Percentiles rank a stretch among this genome's conserved stretches.
These are phyloP conservation scores for Hymenoscyphus fructigenus DNA, from an alignment of 2,329 filamentous ascomycete species.

Conservation along the genomic window DNA sequence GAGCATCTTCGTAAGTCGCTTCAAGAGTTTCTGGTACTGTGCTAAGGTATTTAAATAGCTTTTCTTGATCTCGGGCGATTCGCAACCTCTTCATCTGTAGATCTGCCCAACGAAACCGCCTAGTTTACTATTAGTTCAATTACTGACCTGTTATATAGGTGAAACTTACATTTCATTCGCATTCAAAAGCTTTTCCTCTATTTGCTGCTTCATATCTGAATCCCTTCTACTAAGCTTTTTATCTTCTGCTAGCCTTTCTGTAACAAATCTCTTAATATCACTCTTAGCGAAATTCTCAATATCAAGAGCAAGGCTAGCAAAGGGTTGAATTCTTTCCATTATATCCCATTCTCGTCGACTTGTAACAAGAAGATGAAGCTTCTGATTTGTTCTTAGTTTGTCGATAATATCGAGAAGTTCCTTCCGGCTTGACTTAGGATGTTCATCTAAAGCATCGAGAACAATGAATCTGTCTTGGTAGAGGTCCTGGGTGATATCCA, in stretches of 20 bases:
- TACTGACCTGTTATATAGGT: too few relatives aligned
- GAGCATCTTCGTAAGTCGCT: slow-evolving; percentile 10
- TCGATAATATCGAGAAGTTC: background rate
- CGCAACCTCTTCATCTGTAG: slow-evolving; percentile 34
- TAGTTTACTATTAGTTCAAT: too few relatives aligned
- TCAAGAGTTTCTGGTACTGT: slow-evolving; percentile 14
- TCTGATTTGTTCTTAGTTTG: background rate
- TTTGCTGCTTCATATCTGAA: slow-evolving; percentile 23
- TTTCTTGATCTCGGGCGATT: slow-evolving; percentile 19
- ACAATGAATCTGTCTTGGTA: background rate
- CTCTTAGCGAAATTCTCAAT: background rate
- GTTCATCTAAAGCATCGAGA: slow-evolving; percentile 7
- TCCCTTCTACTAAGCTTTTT: slow-evolving; percentile 30
- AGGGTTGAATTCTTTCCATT: too few relatives aligned
- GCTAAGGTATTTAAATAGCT: slow-evolving; percentile 11
- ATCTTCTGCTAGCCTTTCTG: background rate
- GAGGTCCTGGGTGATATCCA: too few relatives aligned
- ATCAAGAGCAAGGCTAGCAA: background rate
- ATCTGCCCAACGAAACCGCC: slow-evolving; percentile 30
- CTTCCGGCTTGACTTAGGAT: background rate
- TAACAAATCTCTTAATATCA: background rate
- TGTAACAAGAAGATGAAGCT: slow-evolving; percentile 17
- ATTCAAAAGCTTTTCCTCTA: slow-evolving; percentile 26
- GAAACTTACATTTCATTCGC: too few relatives aligned
- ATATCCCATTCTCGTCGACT: slow-evolving; percentile 34